Evolutionary conservation across 306 rosid genomes (phyloP).

Genomic region (Dalbergia oliveri): DNA sequence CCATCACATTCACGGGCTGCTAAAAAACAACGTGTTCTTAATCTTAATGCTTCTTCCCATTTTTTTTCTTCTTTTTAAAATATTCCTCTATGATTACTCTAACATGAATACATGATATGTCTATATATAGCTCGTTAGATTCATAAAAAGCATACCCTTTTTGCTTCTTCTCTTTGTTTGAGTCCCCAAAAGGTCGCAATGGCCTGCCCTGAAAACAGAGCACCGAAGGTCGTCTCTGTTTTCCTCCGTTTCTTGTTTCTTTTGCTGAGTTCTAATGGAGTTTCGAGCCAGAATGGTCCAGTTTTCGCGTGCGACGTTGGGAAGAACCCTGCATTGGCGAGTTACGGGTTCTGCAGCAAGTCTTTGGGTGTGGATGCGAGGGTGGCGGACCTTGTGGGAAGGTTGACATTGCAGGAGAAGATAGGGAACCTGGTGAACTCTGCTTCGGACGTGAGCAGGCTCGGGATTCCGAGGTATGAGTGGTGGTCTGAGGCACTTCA

Average conservation of each 20-base stretch:
- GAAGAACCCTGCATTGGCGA: conserved; percentile 49
- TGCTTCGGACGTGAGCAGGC: conserved; percentile 69
- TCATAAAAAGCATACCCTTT: conserved; percentile 37
- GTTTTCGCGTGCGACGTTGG: conserved; percentile 72
- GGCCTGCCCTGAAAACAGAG: conserved; percentile 58
- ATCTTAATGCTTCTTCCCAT: not conserved
- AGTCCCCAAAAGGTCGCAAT: conserved; percentile 42
- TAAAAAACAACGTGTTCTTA: conserved; percentile 50
- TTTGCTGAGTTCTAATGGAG: conserved; percentile 34
- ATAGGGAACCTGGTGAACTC: conserved; percentile 52
- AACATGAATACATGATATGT: not conserved
- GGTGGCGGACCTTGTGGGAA: conserved; percentile 54
- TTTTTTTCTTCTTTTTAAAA: not conserved
- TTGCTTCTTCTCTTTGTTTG: not conserved
- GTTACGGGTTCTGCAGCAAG: conserved; percentile 65
- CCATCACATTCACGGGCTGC: conserved; percentile 71
- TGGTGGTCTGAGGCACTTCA: conserved; percentile 73
- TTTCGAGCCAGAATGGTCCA: conserved; percentile 56
- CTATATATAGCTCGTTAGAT: conserved; percentile 16
- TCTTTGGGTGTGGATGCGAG: conserved; percentile 51
- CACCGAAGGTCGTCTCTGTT: conserved; percentile 54
- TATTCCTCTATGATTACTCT: not conserved
- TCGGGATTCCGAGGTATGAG: conserved; percentile 61
- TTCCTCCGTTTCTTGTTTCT: conserved; percentile 44
- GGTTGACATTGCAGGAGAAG: conserved; percentile 62